phyloP scores from a whole-genome alignment of 2,329 filamentous ascomycete species.

The Knoxdaviesia proteae region DNA sequence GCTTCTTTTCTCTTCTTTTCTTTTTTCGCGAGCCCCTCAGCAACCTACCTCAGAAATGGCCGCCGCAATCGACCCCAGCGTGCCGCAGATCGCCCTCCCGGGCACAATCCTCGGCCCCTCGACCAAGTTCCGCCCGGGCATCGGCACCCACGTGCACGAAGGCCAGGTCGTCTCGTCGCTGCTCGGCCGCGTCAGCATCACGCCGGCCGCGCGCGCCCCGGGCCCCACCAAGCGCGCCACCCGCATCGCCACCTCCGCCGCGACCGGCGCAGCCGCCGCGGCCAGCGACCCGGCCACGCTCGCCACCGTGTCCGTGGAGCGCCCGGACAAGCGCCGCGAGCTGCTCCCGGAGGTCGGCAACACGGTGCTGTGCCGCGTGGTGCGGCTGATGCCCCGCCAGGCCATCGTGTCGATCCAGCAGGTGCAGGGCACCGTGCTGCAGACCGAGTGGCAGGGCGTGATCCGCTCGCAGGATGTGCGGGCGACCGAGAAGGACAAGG shows the following conservation, averaged over 20 bases:
- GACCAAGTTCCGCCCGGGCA: slow-evolving; percentile 47
- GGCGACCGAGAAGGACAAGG: slow-evolving; percentile 87
- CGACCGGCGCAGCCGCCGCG: slow-evolving; percentile 4
- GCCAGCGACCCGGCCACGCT: slow-evolving; percentile 14
- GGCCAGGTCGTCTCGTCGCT: slow-evolving; percentile 64
- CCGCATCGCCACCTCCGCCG: slow-evolving; percentile 27
- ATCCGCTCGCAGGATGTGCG: slow-evolving; percentile 81
- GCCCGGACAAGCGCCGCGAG: slow-evolving; percentile 34
- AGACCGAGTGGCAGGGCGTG: slow-evolving; percentile 67
- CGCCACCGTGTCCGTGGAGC: slow-evolving; percentile 34
- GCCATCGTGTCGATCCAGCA: slow-evolving; percentile 73
- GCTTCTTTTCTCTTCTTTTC: background rate
- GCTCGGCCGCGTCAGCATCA: slow-evolving; percentile 45
- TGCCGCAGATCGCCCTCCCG: slow-evolving; percentile 46
- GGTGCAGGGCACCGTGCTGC: slow-evolving; percentile 49
- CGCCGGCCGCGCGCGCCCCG: slow-evolving; percentile 22
- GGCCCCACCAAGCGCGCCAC: slow-evolving; percentile 37
- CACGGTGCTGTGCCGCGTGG: slow-evolving; percentile 65
- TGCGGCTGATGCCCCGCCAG: slow-evolving; percentile 66
- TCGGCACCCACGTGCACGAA: slow-evolving; percentile 67
- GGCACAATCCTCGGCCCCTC: slow-evolving; percentile 58
- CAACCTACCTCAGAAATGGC: background rate
- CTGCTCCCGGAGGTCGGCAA: slow-evolving; percentile 66
- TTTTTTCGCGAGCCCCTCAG: background rate
- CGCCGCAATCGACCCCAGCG: background rate